A percentile compares a stretch with the other conserved stretches of the same genome.
These are phyloP conservation scores for Calycina herbarum DNA, from an alignment of 2,329 filamentous ascomycete genomes.

Conservation along the genomic window DNA sequence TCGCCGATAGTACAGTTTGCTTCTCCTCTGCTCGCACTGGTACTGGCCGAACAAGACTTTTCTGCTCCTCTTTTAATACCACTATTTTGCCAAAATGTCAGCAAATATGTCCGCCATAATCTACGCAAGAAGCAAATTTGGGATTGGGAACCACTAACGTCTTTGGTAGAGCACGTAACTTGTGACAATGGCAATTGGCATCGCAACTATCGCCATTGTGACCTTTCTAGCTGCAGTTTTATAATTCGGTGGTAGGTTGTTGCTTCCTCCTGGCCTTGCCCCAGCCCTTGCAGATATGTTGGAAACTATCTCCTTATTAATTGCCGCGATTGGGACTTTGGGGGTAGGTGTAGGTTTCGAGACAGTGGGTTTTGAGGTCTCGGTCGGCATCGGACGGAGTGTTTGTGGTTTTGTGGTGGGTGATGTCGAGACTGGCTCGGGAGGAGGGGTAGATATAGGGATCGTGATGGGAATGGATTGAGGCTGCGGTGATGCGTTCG, in stretches of 20 bases:
- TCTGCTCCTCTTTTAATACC: conserved; percentile 19
- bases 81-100: conserved; percentile 15
- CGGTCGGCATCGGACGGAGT: neutral
- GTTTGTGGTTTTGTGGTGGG: conserved; percentile 6
- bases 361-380: conserved; percentile 6
- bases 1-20: neutral
- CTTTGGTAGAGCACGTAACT: conserved; percentile 38
- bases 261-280: conserved; percentile 27
- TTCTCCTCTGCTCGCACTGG: neutral
- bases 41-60: neutral
- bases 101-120: neutral
- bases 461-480: neutral
- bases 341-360: conserved; percentile 14
- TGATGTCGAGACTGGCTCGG: conserved; percentile 9
- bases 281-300: conserved; percentile 32
- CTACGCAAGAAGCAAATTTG: too few relatives aligned
- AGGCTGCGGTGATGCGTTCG: neutral
- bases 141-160: conserved; percentile 26
- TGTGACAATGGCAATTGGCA: conserved; percentile 37
- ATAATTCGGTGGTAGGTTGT: conserved; percentile 33
- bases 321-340: conserved; percentile 28
- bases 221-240: conserved; percentile 34
- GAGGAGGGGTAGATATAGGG: neutral
- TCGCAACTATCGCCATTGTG: conserved; percentile 35
- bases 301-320: conserved; percentile 36